Base-by-base conservation (phyloP, 148 eudicot genomes). In the Rhododendron ferrugineum region DNA sequence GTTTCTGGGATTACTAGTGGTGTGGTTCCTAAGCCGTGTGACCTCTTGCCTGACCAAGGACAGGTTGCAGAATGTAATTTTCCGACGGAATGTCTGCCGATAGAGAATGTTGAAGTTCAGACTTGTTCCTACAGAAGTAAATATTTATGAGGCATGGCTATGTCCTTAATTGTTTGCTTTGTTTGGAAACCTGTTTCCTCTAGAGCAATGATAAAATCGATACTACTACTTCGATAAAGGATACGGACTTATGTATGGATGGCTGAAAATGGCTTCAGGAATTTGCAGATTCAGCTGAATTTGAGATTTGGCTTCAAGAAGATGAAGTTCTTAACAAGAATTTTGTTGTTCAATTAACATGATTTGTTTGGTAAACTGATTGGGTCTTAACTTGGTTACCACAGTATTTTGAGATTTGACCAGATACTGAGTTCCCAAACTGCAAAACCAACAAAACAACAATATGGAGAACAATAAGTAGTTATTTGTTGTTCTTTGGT, bases 1-100 rank as follows among this genome's bases (percentile, higher is more conserved):
- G 73, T 97, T 20, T 88, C 87, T 1, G 98, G 99, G 86, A 83
- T 93, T 80, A 91, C 99, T 18, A 96, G 93, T 44, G 87, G 87
- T 30, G 98, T 96, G 60, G 81, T 85, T 18, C 99, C 99, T 16
- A 89, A 81, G 79, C 93, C 99, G 0, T 96, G 99, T 46, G 92
- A 81, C 26, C 82, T 79, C 80, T 86, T 96, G 86, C 88, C 88
- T 2, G 94, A 91, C 78, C 93, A 92, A 82, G 92, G 93, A 8
- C 44, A 85, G 0, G 92, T 16, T 2, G 64, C 52, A 44, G 86
- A 78, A 3, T 96, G 99, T 89, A 76, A 90, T 79, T 96, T 88
- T 34, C 99, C 99, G 4, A 73, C 85, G 2, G 99, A 94, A 8
- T 85, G 81, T 20, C 81, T 94, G 81, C 92, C 96, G 0, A 92